These are phyloP conservation scores for Apiotrichum domesticum DNA, from an alignment of 1,284 basidiomycete genomes.

Conservation along the genomic window DNA sequence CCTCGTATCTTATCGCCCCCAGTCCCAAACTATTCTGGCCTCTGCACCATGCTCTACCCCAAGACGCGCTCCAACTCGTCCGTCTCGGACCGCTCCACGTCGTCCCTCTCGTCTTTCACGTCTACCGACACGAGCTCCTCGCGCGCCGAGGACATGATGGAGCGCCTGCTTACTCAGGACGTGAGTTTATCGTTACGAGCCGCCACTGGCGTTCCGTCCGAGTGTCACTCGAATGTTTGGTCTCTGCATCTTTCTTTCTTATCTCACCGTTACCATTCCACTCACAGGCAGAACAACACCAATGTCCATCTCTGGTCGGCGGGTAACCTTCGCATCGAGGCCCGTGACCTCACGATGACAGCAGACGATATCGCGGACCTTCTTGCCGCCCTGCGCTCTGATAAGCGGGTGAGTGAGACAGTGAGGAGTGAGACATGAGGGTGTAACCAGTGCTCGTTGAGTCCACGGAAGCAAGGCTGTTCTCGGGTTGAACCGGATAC, in stretches of 20 bases:
- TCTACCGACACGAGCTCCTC: constrained; percentile 14
- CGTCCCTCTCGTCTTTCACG: constrained; percentile 9
- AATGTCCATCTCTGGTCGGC: constrained; percentile 39
- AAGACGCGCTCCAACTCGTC: constrained; percentile 10
- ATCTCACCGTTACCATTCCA: neutral
- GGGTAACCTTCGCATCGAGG: constrained; percentile 33
- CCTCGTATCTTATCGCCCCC: no score
- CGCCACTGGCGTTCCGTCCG: neutral
- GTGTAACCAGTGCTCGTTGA: neutral
- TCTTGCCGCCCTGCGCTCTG: constrained; percentile 22
- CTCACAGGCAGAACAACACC: constrained; percentile 20
- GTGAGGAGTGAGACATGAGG: neutral
- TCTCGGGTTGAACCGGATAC: no score
- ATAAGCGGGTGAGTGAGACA: constrained; percentile 25
- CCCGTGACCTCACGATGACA: constrained; percentile 30
- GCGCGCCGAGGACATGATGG: constrained; percentile 33
- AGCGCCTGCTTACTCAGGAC: constrained; percentile 24
- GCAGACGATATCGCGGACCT: constrained; percentile 28
- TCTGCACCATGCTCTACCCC: neutral
- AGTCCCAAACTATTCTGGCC: neutral
- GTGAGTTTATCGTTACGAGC: constrained; percentile 19
- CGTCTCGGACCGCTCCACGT: constrained; percentile 13
- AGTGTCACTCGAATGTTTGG: neutral
- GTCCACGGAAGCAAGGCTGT: no score
- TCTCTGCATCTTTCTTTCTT: no score